Conservation (phyloP, 176 grass and related monocot species). For the Paspalum vaginatum region DNA sequence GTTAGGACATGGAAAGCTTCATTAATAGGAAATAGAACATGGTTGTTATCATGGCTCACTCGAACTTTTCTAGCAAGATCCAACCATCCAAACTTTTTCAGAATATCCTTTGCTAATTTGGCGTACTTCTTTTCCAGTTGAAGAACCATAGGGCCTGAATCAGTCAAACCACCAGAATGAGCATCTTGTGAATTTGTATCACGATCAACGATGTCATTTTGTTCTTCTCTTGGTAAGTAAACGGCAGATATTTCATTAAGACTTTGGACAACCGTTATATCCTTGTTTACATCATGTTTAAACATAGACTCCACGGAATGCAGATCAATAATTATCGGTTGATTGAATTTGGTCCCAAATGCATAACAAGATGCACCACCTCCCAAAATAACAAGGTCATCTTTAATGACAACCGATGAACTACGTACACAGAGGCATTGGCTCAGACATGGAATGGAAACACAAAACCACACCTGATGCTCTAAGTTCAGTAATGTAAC, state of each 20-base stretch:
- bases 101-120: slow-evolving; percentile 80
- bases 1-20: slow-evolving; percentile 52
- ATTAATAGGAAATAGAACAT: slow-evolving; percentile 74
- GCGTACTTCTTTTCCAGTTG: slow-evolving; percentile 77
- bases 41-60: slow-evolving; percentile 55
- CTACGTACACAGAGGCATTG: slow-evolving; percentile 83
- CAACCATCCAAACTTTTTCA: slow-evolving; percentile 86
- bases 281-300: slow-evolving; percentile 26
- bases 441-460: slow-evolving; percentile 56
- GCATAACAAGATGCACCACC: slow-evolving; percentile 97
- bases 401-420: slow-evolving; percentile 67
- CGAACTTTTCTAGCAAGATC: slow-evolving; percentile 87
- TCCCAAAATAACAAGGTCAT: slow-evolving; percentile 81
- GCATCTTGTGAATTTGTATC: slow-evolving; percentile 27
- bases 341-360: slow-evolving; percentile 87
- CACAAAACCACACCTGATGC: slow-evolving; percentile 59
- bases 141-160: slow-evolving; percentile 51
- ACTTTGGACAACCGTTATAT: slow-evolving; percentile 9
- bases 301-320: slow-evolving; percentile 55
- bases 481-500: slow-evolving; percentile 67
- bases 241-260: slow-evolving; percentile 7
- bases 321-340: slow-evolving; percentile 79
- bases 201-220: slow-evolving; percentile 20
- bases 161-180: slow-evolving; percentile 18
- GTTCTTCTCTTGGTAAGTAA: slow-evolving; percentile 27